Conservation (phyloP, 495 filamentous ascomycete species). For the Oidiodendron maius region DNA sequence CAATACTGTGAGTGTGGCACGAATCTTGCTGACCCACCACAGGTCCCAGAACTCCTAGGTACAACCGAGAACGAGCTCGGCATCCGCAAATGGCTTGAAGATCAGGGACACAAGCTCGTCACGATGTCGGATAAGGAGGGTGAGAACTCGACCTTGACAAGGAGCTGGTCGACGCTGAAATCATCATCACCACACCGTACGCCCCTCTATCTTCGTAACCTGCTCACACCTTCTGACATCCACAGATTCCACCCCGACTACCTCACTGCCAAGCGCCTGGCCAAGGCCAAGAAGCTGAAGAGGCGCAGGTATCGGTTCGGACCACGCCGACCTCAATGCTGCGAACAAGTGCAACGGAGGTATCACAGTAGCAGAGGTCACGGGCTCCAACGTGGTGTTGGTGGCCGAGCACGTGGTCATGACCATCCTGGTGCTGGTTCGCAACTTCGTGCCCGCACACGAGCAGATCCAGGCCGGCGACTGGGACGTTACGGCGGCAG, state of each 20-base stretch:
- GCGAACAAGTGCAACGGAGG: conserved; percentile 98
- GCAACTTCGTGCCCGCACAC: conserved; percentile 97
- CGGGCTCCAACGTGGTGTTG: conserved; percentile 86
- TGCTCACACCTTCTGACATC: conserved; percentile 1
- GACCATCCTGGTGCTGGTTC: conserved; percentile 94
- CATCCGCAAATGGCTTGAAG: conserved; percentile 92
- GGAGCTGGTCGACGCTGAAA: conserved; percentile 91
- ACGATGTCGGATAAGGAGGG: conserved; percentile 98
- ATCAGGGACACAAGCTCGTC: conserved; percentile 88
- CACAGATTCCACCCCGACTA: conserved; percentile 95
- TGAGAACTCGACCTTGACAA: conserved; percentile 89
- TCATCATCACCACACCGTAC: conserved; percentile 98
- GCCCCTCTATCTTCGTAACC: conserved; percentile 20
- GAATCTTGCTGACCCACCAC: too few relatives aligned
- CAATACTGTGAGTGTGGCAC: too few relatives aligned
- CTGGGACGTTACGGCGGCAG: conserved; percentile 92
- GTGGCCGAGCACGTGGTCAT: conserved; percentile 95
- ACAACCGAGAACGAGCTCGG: conserved; percentile 98
- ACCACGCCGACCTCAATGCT: conserved; percentile 94
- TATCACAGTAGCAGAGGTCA: conserved; percentile 90
- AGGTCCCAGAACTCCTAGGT: conserved; percentile 64
- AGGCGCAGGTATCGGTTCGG: conserved; percentile 96
- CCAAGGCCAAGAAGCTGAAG: conserved; percentile 98
- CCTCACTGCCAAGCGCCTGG: conserved; percentile 91
- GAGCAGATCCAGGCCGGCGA: conserved; percentile 84